A percentile compares a stretch with the other conserved stretches of the same genome.
phyloP scores from a whole-genome alignment of 2,329 filamentous ascomycete species.

The Cladosporium colombiae region DNA sequence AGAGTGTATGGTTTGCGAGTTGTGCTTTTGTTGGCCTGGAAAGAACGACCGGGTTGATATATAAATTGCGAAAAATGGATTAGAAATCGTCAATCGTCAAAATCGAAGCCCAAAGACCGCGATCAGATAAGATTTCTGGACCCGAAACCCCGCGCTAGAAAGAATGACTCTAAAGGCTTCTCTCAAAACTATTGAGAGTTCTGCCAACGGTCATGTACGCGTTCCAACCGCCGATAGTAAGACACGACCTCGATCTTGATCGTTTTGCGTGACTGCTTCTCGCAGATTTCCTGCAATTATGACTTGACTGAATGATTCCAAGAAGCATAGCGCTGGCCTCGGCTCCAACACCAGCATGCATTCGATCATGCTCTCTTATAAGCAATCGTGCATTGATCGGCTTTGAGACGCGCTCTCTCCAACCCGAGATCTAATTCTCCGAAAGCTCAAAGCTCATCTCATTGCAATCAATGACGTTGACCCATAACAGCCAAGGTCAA shows the following conservation, averaged over 20 bases:
- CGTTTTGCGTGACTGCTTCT: neutral
- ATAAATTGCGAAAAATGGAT: slow-evolving; percentile 1
- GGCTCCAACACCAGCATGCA: neutral
- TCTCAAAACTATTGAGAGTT: neutral
- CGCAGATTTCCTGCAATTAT: no score
- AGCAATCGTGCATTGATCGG: neutral
- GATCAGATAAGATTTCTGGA: slow-evolving; percentile 4
- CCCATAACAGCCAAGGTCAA: slow-evolving; percentile 1
- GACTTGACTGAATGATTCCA: no score
- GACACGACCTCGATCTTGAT: neutral
- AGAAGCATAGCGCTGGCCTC: neutral
- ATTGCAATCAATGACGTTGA: slow-evolving; percentile 2
- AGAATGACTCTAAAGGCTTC: neutral
- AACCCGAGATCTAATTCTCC: slow-evolving; percentile 8
- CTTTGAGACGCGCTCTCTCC: neutral
- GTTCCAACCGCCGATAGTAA: neutral
- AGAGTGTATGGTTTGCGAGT: neutral
- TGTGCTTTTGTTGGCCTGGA: neutral
- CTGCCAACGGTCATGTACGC: neutral
- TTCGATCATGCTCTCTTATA: neutral
- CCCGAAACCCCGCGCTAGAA: neutral
- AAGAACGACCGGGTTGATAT: neutral
- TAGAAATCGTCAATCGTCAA: slow-evolving; percentile 7
- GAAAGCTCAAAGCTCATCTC: neutral
- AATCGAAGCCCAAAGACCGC: slow-evolving; percentile 3